Conservation (phyloP, 2,329 filamentous ascomycete species). For the Penicillium decumbens region DNA sequence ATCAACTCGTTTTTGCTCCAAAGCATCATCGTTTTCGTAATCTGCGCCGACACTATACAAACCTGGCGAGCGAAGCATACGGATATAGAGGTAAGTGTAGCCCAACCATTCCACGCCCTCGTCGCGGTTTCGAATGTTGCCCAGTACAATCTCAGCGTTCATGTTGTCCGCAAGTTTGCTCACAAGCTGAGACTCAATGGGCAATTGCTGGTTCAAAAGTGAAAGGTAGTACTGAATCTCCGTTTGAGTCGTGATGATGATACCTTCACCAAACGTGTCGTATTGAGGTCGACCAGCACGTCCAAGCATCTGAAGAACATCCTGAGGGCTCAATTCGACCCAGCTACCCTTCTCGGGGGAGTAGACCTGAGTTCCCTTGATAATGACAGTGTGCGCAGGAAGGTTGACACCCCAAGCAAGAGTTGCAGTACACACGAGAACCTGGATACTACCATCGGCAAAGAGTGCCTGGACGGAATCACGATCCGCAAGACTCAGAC, state of each 20-base stretch:
- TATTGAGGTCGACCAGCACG: conserved; percentile 94
- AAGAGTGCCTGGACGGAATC: conserved; percentile 94
- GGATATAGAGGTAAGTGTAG: conserved; percentile 95
- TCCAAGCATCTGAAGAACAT: conserved; percentile 97
- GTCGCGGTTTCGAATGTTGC: conserved; percentile 84
- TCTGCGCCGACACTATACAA: conserved; percentile 94
- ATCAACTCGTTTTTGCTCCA: conserved; percentile 97
- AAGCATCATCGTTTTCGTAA: conserved; percentile 82
- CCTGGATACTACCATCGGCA: conserved; percentile 82
- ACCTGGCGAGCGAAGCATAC: conserved; percentile 92
- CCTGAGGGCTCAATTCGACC: conserved; percentile 95
- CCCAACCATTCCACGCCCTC: conserved; percentile 99
- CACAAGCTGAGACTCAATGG: conserved; percentile 93
- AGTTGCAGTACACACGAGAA: conserved; percentile 96
- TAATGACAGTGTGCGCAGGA: conserved; percentile 95
- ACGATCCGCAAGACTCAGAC: conserved; percentile 92
- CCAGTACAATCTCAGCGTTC: conserved; percentile 92
- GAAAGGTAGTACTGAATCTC: conserved; percentile 98
- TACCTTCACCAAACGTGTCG: conserved; percentile 96
- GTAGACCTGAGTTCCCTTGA: conserved; percentile 97
- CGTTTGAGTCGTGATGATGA: conserved; percentile 92
- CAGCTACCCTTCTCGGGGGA: conserved; percentile 98
- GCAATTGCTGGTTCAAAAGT: conserved; percentile 91
- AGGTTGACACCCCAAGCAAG: conserved; percentile 98
- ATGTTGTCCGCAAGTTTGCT: conserved; percentile 91